Evolutionary conservation across 2,329 filamentous ascomycete species (phyloP), one percentile per base, ranked within the genome.

Genomic region (Paraphaeosphaeria minitans): DNA sequence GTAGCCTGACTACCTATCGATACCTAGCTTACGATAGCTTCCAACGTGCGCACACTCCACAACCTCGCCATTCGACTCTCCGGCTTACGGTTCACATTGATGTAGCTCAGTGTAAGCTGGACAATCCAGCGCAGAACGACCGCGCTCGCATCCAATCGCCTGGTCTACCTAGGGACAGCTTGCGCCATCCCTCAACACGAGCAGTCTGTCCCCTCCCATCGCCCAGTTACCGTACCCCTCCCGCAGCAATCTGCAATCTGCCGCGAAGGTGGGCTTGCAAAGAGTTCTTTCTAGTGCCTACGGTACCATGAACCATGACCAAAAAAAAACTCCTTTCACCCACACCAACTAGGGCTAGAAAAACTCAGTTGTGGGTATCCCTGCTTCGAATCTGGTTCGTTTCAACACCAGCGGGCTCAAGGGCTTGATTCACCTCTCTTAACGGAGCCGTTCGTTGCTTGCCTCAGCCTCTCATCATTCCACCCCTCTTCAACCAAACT

Each of bases 41-140:
- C n/a, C n/a, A 24, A 22, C 43, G 14, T 14, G 19, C 31, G 31
- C 8, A 19, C 29, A 16, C 47, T 29, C 19, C 31, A 39, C 47
- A 50, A 31, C 47, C 31, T 50, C 47, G 22, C 47, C 29, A 50
- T 21, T 22, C 31, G n/a, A 14, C 47, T 21, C 16, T 50, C 46
- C 47, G n/a, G 27, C 47, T 50, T 37, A 50, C 47, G 47, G 37
- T 37, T 50, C 47, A 39, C 12, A 14, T 50, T 39, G 31, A 37
- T 37, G 31, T 37, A 19, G 31, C 4, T 8, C 29, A 31, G 29
- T 31, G 31, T 50, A 50, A 50, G 47, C 47, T 50, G 47, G 24
- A 50, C 47, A 9, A n/a, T 31, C 16, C 45, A 31, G 16, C 33
- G n/a, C 21, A 31, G 12, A 50, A 24, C 31, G 47, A 39, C 7